A percentile compares a stretch with the other conserved stretches of the same genome.
These are phyloP conservation scores for Santalum album DNA, from an alignment of 164 flowering plant genomes.

Conservation along the genomic window DNA sequence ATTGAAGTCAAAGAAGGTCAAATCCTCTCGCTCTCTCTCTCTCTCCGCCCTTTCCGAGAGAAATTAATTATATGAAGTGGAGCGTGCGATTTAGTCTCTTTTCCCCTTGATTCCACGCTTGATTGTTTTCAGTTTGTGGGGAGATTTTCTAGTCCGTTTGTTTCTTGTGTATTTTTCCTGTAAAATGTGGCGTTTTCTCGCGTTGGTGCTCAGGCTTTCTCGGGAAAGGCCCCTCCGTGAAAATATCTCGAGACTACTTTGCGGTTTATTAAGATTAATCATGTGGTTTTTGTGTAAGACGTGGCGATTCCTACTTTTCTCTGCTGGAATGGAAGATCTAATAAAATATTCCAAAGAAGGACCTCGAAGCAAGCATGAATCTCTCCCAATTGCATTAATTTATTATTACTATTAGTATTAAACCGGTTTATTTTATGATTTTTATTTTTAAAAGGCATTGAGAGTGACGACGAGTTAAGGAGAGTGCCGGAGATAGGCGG, in stretches of 20 bases:
- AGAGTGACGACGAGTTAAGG: slow-evolving; percentile 95
- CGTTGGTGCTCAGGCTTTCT: background rate
- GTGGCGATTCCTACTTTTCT: too few species aligned
- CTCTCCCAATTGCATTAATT: background rate
- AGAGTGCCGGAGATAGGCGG: slow-evolving; percentile 90
- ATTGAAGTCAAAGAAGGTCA: slow-evolving; percentile 78
- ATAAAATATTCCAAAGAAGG: too few species aligned
- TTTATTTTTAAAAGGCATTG: slow-evolving; percentile 42
- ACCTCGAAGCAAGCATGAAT: background rate
- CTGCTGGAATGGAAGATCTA: too few species aligned
- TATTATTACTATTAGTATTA: too few species aligned
- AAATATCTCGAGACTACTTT: background rate
- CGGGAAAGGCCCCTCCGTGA: background rate
- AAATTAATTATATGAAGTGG: too few species aligned
- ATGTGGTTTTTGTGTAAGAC: too few species aligned
- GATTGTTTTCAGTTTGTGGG: too few species aligned
- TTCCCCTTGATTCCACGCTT: too few species aligned
- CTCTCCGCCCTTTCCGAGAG: background rate
- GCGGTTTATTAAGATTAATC: too few species aligned
- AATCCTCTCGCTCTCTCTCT: background rate
- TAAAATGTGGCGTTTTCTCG: background rate
- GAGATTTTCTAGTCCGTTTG: too few species aligned
- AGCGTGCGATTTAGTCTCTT: too few species aligned
- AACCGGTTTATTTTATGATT: background rate
- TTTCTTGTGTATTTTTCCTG: background rate